phyloP scores from a whole-genome alignment of 2,329 filamentous ascomycete genomes.

The Alternaria incomplexa region DNA sequence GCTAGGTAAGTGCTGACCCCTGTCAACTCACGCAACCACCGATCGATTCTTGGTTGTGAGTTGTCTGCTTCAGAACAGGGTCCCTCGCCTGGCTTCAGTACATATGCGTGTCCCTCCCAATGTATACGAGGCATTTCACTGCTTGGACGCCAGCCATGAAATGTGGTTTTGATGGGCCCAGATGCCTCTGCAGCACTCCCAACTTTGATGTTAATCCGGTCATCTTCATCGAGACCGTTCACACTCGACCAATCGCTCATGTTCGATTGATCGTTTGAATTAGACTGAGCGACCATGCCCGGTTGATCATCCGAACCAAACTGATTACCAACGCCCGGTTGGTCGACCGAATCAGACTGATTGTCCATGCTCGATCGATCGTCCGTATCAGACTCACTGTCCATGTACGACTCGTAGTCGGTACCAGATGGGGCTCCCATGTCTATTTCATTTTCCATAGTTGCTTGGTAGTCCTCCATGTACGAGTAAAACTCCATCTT shows the following conservation, averaged over 20 bases:
- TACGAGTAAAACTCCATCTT: neutral
- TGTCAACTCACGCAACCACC: neutral
- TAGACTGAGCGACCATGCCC: neutral
- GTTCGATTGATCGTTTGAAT: neutral
- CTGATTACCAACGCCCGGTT: neutral
- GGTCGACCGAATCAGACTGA: neutral
- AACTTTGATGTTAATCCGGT: neutral
- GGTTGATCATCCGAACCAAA: neutral
- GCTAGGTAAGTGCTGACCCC: neutral
- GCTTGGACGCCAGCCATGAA: neutral
- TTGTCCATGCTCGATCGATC: neutral
- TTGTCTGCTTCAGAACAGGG: neutral
- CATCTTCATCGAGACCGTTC: neutral
- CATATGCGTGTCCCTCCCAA: neutral
- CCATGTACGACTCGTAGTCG: neutral
- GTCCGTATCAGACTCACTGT: too few species aligned
- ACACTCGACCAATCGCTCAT: neutral
- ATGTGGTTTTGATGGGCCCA: neutral
- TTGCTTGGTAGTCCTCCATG: neutral
- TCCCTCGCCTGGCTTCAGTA: neutral
- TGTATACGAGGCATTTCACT: neutral
- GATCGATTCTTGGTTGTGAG: neutral
- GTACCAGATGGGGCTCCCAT: neutral
- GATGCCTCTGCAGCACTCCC: neutral
- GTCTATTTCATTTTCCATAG: neutral